A percentile compares a stretch with the other conserved stretches of the same genome.
Evolutionary conservation across 345 rosid species (phyloP).

Genomic region (Hibiscus mutabilis): DNA sequence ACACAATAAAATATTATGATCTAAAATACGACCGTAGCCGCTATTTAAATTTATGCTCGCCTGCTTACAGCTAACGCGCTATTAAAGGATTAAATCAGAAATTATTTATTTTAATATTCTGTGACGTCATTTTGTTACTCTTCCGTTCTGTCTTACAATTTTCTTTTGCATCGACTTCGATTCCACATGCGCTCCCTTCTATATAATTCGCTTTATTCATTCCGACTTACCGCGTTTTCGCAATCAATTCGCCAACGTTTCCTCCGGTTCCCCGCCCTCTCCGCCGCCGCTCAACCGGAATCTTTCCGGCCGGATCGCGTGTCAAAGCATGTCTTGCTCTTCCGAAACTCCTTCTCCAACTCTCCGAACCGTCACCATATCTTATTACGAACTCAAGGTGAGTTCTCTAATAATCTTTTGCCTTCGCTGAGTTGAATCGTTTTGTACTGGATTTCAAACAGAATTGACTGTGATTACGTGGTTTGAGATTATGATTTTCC

Average conservation of each 20-base stretch:
- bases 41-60: too few relatives aligned
- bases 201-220: background rate
- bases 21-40: too few relatives aligned
- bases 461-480: slow-evolving; percentile 2
- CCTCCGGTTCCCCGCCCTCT: background rate
- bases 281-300: slow-evolving; percentile 17
- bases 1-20: too few relatives aligned
- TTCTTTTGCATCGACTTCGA: background rate
- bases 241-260: background rate
- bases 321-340: slow-evolving; percentile 36
- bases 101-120: too few relatives aligned
- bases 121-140: background rate
- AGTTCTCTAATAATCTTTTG: background rate
- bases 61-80: too few relatives aligned
- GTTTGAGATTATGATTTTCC: background rate
- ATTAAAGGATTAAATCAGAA: too few relatives aligned
- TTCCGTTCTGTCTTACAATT: background rate
- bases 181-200: background rate
- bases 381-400: slow-evolving; percentile 74
- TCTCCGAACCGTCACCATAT: slow-evolving; percentile 56
- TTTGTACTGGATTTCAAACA: background rate
- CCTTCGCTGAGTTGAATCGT: background rate
- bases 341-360: slow-evolving; percentile 37
- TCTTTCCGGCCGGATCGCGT: slow-evolving; percentile 19
- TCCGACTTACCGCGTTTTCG: background rate